phyloP scores from a whole-genome alignment of 1,284 basidiomycete genomes.

The Lignosus rhinocerotis region DNA sequence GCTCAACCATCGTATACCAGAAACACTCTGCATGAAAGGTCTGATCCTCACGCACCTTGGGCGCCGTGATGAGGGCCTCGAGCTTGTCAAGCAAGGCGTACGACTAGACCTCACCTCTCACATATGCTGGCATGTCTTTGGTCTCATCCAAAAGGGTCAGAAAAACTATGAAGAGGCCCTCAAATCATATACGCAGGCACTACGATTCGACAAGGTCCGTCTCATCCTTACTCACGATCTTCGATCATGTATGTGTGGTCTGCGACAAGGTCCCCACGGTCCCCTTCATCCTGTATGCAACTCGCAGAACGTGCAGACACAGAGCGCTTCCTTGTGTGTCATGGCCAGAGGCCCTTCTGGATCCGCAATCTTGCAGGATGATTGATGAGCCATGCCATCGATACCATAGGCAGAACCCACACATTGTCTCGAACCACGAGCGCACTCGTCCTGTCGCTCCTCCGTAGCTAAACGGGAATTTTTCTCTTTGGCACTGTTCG shows the following conservation, averaged over 20 bases:
- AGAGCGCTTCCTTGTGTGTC: background rate
- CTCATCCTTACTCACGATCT: background rate
- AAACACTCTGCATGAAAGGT: conserved; percentile 94
- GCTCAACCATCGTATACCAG: conserved; percentile 42
- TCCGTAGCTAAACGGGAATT: background rate
- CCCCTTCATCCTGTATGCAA: background rate
- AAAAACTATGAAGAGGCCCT: conserved; percentile 90
- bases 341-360: too few species aligned
- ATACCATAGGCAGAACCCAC: background rate
- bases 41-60: conserved; percentile 85
- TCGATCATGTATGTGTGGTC: background rate
- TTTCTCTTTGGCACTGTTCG: background rate
- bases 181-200: conserved; percentile 81
- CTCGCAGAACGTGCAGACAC: background rate
- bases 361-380: background rate
- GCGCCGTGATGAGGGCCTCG: conserved; percentile 81
- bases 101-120: conserved; percentile 89
- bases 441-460: background rate
- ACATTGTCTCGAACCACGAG: background rate
- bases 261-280: background rate
- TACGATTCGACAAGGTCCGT: conserved; percentile 86
- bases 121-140: conserved; percentile 98
- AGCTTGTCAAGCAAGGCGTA: conserved; percentile 87
- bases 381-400: background rate
- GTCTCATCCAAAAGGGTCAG: conserved; percentile 89